Evolutionary conservation across 2,329 filamentous ascomycete genomes (phyloP).

Genomic region (Dothideomycetes sp.): DNA sequence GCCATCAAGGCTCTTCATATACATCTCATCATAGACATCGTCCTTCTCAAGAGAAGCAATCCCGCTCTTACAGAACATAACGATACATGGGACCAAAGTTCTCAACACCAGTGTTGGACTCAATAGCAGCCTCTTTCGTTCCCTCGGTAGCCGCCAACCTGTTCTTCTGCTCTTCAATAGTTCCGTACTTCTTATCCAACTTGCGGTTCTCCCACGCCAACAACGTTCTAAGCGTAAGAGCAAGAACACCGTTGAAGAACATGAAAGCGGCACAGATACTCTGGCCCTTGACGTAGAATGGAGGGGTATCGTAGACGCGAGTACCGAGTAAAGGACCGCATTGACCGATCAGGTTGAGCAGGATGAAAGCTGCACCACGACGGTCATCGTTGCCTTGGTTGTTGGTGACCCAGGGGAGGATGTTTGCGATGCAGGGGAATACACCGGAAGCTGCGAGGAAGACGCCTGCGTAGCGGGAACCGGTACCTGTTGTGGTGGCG

Average conservation of each 20-base stretch:
- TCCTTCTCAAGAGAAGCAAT: too few species aligned
- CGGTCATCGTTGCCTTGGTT: slow-evolving; percentile 21
- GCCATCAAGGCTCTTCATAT: too few species aligned
- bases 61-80: slow-evolving; percentile 19
- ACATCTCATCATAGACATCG: too few species aligned
- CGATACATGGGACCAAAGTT: slow-evolving; percentile 24
- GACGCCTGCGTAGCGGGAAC: slow-evolving; percentile 37
- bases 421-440: slow-evolving; percentile 21
- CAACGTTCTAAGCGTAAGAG: slow-evolving; percentile 43
- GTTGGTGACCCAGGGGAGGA: slow-evolving; percentile 20
- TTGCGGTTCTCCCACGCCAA: slow-evolving; percentile 51
- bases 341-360: slow-evolving; percentile 64
- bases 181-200: slow-evolving; percentile 42
- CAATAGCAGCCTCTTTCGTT: slow-evolving; percentile 10
- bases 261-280: slow-evolving; percentile 53
- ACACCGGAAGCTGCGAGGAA: slow-evolving; percentile 20
- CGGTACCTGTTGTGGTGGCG: slow-evolving; percentile 44
- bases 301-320: slow-evolving; percentile 44
- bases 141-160: slow-evolving; percentile 9
- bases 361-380: slow-evolving; percentile 16
- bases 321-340: slow-evolving; percentile 57
- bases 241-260: slow-evolving; percentile 47
- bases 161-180: slow-evolving; percentile 18
- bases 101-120: slow-evolving; percentile 17
- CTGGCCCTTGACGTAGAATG: slow-evolving; percentile 45